Conservation (phyloP, 2,329 filamentous ascomycete genomes). For the Xylariaceae sp. region DNA sequence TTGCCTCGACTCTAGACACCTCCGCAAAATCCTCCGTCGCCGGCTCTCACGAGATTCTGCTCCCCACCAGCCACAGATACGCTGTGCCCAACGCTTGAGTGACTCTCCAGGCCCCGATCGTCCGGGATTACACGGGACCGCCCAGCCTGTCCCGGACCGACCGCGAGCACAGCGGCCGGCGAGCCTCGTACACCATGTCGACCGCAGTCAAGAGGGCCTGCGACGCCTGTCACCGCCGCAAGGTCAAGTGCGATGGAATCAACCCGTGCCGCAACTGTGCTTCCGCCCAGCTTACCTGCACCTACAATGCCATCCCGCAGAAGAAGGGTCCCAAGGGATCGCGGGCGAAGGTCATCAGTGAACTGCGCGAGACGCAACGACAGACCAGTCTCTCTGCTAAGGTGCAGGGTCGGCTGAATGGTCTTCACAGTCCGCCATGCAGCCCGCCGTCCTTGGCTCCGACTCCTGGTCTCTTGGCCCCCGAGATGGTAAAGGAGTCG, state of each 20-base stretch:
- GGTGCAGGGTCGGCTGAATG: constrained; percentile 53
- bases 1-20: constrained; percentile 20
- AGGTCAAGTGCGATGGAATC: constrained; percentile 66
- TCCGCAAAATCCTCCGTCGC: constrained; percentile 14
- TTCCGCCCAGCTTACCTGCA: constrained; percentile 59
- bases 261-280: constrained; percentile 66
- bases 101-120: background rate
- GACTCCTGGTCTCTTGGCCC: constrained; percentile 52
- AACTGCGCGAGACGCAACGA: constrained; percentile 61
- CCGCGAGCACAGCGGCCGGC: no score
- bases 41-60: constrained; percentile 3
- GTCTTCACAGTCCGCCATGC: constrained; percentile 41
- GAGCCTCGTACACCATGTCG: constrained; percentile 21
- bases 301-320: constrained; percentile 67
- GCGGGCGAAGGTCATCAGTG: constrained; percentile 67
- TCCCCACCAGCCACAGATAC: constrained; percentile 6
- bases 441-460: constrained; percentile 39
- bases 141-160: background rate
- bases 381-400: constrained; percentile 57
- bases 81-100: background rate
- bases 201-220: constrained; percentile 49
- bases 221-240: constrained; percentile 66
- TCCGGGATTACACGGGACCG: background rate
- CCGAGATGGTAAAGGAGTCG: constrained; percentile 58
- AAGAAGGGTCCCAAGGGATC: constrained; percentile 72